phyloP scores from a whole-genome alignment of 2,329 filamentous ascomycete genomes.

The Trichoderma citrinoviride region DNA sequence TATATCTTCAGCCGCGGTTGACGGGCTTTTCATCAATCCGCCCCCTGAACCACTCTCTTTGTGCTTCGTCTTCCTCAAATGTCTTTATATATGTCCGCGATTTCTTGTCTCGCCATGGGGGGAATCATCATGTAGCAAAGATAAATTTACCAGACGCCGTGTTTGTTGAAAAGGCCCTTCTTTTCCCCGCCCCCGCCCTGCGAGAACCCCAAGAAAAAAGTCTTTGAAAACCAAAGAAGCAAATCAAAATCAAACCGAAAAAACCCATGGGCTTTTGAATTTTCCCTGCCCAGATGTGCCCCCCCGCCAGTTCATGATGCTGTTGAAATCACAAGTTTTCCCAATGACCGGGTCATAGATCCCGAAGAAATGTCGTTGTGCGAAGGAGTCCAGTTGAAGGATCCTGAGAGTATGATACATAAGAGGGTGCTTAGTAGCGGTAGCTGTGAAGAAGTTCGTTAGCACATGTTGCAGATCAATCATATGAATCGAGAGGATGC shows the following conservation, averaged over 20 bases:
- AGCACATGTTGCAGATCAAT: slow-evolving; percentile 13
- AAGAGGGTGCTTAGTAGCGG: slow-evolving; percentile 44
- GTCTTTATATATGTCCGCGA: too few species aligned
- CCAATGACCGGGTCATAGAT: slow-evolving; percentile 34
- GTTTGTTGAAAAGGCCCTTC: slow-evolving; percentile 43
- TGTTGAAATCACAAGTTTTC: slow-evolving; percentile 45
- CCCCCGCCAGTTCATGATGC: slow-evolving; percentile 43
- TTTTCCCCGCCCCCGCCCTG: slow-evolving; percentile 36
- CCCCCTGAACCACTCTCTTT: neutral
- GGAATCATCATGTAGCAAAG: slow-evolving; percentile 40
- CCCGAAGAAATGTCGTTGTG: slow-evolving; percentile 36
- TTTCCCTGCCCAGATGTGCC: slow-evolving; percentile 36
- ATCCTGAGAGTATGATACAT: slow-evolving; percentile 35
- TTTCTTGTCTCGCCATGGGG: slow-evolving; percentile 32
- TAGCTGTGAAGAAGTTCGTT: slow-evolving; percentile 33
- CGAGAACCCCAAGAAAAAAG: slow-evolving; percentile 25
- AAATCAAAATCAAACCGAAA: slow-evolving; percentile 5
- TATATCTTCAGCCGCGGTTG: slow-evolving; percentile 42
- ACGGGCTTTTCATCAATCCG: slow-evolving; percentile 34
- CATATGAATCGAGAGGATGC: slow-evolving; percentile 29
- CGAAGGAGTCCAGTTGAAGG: slow-evolving; percentile 42
- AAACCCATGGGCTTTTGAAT: slow-evolving; percentile 30
- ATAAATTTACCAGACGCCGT: slow-evolving; percentile 34
- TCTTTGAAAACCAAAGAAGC: slow-evolving; percentile 17
- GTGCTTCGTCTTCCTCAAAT: neutral